A percentile compares a stretch with the other conserved stretches of the same genome.
These are phyloP conservation scores for Entamoeba invadens DNA, from an alignment of 208 protist species.

Conservation along the genomic window DNA sequence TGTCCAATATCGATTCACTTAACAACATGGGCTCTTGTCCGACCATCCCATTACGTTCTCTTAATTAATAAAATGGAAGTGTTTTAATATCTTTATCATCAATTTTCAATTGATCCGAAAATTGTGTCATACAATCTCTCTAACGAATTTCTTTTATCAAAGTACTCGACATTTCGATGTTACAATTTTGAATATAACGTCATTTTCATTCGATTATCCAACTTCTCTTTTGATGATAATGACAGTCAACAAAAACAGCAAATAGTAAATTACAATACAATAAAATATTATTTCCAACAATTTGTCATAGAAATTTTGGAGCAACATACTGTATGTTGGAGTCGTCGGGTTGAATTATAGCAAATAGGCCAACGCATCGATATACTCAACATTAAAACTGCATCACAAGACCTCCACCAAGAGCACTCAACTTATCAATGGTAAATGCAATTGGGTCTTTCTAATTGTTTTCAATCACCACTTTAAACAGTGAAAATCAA, in stretches of 20 bases:
- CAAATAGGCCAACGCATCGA: not conserved
- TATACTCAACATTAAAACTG: not conserved
- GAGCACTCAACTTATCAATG: not conserved
- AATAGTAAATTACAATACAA: not conserved
- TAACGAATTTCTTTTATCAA: conserved; percentile 2
- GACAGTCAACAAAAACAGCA: not conserved
- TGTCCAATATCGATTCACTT: not conserved
- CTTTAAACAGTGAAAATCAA: not conserved
- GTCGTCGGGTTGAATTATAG: not conserved
- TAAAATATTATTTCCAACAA: not conserved
- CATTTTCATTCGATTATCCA: not conserved
- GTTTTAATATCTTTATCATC: too few species aligned
- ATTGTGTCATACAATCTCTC: conserved; percentile 32
- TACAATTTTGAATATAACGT: not conserved
- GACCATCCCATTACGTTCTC: not conserved
- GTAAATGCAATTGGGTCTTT: not conserved
- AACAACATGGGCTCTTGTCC: not conserved
- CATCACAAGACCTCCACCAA: not conserved
- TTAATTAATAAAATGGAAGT: too few species aligned
- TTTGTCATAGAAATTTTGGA: not conserved
- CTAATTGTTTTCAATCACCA: not conserved
- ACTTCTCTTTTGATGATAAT: not conserved
- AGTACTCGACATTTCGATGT: not conserved
- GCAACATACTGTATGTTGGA: not conserved
- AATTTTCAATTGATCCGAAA: not conserved